A percentile compares a stretch with the other conserved stretches of the same genome.
These are phyloP conservation scores for Artemisia tridentata DNA, from an alignment of 129 eudicot genomes.

Conservation along the genomic window DNA sequence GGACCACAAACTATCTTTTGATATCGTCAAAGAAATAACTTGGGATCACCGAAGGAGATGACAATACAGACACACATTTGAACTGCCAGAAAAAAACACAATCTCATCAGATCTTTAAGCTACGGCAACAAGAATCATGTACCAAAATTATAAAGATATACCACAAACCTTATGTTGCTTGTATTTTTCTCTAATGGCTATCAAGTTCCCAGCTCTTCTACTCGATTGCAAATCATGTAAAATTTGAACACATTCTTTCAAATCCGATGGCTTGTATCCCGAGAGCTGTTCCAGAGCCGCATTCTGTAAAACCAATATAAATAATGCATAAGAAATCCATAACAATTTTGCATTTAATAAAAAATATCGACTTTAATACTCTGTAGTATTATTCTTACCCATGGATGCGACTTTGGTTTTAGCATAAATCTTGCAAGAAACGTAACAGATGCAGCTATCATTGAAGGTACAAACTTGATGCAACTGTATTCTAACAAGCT, in stretches of 20 bases:
- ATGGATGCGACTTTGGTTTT: conserved; percentile 57
- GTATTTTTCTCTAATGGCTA: no score
- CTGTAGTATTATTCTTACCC: conserved; percentile 50
- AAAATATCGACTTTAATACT: background rate
- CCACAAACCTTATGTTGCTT: no score
- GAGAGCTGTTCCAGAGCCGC: no score
- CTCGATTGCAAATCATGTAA: no score
- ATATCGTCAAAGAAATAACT: conserved; percentile 39
- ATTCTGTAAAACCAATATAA: no score
- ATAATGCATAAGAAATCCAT: background rate
- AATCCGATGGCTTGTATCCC: no score
- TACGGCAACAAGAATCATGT: no score
- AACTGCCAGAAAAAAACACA: conserved; percentile 42
- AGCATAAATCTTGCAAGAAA: conserved; percentile 71
- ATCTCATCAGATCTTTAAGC: conserved; percentile 5
- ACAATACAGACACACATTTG: conserved; percentile 53
- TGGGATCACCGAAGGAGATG: conserved; percentile 50
- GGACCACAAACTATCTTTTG: conserved; percentile 15
- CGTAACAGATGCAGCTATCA: conserved; percentile 74
- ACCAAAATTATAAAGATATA: no score
- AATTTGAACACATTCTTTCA: no score
- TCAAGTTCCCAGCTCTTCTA: no score
- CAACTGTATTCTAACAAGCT: conserved; percentile 80
- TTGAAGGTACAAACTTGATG: conserved; percentile 71
- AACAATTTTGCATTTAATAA: background rate